Conservation (phyloP, 805 yeast genomes). For the Saturnispora halmiae region DNA sequence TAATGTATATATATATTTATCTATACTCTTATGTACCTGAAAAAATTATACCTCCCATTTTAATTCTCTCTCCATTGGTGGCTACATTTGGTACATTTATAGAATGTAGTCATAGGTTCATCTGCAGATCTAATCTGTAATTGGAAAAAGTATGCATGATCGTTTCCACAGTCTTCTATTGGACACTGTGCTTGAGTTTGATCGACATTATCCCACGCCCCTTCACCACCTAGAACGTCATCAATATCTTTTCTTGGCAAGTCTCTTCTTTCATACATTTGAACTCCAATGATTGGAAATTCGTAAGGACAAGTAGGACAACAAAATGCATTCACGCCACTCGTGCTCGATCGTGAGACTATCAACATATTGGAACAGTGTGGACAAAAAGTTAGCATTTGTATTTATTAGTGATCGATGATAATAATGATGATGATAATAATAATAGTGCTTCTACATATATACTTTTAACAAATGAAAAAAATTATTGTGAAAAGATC, state of each 20-base stretch:
- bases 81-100: constrained; percentile 88
- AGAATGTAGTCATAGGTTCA: constrained; percentile 98
- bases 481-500: too few species aligned
- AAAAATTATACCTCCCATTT: not conserved
- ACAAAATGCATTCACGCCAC: constrained; percentile 53
- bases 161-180: constrained; percentile 71
- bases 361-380: constrained; percentile 86
- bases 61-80: constrained; percentile 95
- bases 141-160: constrained; percentile 93
- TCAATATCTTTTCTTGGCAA: constrained; percentile 86
- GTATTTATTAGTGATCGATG: not conserved
- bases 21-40: not conserved
- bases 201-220: constrained; percentile 98
- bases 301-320: constrained; percentile 96
- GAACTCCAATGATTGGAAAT: constrained; percentile 76
- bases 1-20: not conserved
- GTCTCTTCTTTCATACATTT: constrained; percentile 75
- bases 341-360: constrained; percentile 50
- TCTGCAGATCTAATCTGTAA: constrained; percentile 95
- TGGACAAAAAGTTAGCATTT: constrained; percentile 92
- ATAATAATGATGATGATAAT: too few species aligned
- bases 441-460: too few species aligned
- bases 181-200: constrained; percentile 94
- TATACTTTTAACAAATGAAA: too few species aligned
- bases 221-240: constrained; percentile 93